Evolutionary conservation across 2,329 filamentous ascomycete genomes (phyloP).

Genomic region (Penicillium verrucosum): DNA sequence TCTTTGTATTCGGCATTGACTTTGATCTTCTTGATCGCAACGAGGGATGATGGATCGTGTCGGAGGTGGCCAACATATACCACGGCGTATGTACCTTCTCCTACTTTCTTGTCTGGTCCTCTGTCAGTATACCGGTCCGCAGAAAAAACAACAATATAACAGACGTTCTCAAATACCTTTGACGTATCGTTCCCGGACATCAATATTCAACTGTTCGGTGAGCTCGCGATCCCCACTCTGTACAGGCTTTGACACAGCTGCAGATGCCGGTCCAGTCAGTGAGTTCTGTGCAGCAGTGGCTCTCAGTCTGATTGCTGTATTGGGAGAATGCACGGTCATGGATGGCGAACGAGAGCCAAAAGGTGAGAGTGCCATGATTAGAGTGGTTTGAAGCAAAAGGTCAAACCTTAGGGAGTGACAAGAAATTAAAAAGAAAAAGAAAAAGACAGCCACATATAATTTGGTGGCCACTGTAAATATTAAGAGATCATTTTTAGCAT

Average conservation of each 20-base stretch:
- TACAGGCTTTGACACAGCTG: conserved; percentile 11
- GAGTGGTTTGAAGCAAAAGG: background rate
- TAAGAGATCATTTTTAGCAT: conserved; percentile 6
- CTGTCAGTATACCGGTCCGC: background rate
- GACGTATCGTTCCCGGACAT: conserved; percentile 82
- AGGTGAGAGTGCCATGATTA: conserved; percentile 44
- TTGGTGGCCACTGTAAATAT: background rate
- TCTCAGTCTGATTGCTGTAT: conserved; percentile 34
- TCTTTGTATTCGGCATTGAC: conserved; percentile 66
- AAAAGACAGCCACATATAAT: background rate
- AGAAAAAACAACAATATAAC: background rate
- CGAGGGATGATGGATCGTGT: conserved; percentile 65
- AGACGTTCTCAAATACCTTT: conserved; percentile 58
- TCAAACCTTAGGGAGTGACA: background rate
- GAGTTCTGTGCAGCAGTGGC: conserved; percentile 33
- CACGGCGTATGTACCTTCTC: conserved; percentile 94
- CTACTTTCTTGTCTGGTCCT: conserved; percentile 73
- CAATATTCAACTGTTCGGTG: conserved; percentile 76
- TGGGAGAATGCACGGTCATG: conserved; percentile 31
- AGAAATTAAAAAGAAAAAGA: background rate
- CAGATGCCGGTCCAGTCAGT: conserved; percentile 13
- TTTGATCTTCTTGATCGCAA: conserved; percentile 64
- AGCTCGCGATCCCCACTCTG: conserved; percentile 40
- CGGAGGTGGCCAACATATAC: conserved; percentile 86
- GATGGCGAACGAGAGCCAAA: conserved; percentile 40